Evolutionary conservation across 179 eudicot genomes (phyloP).

Genomic region (Heliamphora pulchella): DNA sequence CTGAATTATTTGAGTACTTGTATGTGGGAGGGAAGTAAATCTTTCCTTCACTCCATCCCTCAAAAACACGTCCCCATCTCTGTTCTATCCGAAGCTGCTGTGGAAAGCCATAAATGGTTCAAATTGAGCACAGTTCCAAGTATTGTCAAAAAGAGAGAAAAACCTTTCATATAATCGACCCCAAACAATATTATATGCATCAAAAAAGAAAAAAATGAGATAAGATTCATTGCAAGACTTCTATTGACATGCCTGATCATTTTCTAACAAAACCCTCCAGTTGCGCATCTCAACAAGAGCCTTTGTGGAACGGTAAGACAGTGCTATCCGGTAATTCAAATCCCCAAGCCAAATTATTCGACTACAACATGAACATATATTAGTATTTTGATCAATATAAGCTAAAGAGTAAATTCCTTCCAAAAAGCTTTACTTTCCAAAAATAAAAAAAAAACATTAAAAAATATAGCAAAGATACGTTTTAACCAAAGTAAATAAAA

Average conservation of each 20-base stretch:
- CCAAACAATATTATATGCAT: too few species aligned
- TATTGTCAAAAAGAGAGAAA: too few species aligned
- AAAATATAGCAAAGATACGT: neutral
- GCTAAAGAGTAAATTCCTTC: conserved; percentile 22
- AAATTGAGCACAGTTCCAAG: neutral
- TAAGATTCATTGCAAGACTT: neutral
- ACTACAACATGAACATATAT: conserved; percentile 28
- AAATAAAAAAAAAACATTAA: neutral
- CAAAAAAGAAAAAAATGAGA: neutral
- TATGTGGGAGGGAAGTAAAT: conserved; percentile 97
- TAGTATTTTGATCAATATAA: neutral
- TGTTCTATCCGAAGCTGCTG: conserved; percentile 82
- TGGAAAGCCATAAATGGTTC: conserved; percentile 7
- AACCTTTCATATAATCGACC: too few species aligned
- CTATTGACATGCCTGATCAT: conserved; percentile 65
- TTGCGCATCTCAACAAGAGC: conserved; percentile 95
- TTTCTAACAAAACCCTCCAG: conserved; percentile 81
- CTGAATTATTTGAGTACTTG: conserved; percentile 85
- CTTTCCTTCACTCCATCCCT: conserved; percentile 87
- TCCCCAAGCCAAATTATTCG: conserved; percentile 98
- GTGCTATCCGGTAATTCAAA: conserved; percentile 80
- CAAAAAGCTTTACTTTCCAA: neutral
- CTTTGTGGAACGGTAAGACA: conserved; percentile 76
- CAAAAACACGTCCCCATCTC: conserved; percentile 68
- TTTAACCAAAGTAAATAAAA: neutral